Percentiles rank a stretch among this genome's conserved stretches.
Evolutionary conservation across 1,284 basidiomycete genomes (phyloP).

Genomic region (Chondrostereum purpureum): DNA sequence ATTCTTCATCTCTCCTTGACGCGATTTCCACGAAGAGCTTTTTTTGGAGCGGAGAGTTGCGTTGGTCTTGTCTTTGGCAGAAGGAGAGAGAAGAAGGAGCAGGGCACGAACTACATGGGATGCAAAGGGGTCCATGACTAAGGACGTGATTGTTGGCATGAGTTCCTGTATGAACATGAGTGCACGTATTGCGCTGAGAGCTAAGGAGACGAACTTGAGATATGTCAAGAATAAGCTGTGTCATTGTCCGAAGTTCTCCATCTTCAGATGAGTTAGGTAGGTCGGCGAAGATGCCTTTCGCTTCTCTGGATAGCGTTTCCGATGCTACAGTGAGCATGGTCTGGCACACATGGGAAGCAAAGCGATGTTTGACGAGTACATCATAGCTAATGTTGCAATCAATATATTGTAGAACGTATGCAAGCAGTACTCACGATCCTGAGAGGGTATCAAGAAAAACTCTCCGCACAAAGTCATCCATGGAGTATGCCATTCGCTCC

Average conservation of each 20-base stretch:
- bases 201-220: constrained; percentile 45
- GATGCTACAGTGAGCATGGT: constrained; percentile 71
- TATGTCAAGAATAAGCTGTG: constrained; percentile 57
- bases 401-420: background rate
- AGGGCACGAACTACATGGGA: constrained; percentile 83
- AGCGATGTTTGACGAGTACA: constrained; percentile 69
- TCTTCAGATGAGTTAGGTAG: constrained; percentile 41
- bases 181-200: background rate
- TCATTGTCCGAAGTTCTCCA: constrained; percentile 70
- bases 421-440: constrained; percentile 64
- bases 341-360: constrained; percentile 90
- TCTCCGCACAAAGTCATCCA: constrained; percentile 89
- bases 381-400: constrained; percentile 45
- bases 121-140: constrained; percentile 79
- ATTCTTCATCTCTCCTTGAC: constrained; percentile 69
- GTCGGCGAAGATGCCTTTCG: constrained; percentile 53
- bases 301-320: constrained; percentile 81
- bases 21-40: constrained; percentile 69
- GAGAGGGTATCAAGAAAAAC: constrained; percentile 81
- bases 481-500: constrained; percentile 83
- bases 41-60: constrained; percentile 64
- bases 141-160: constrained; percentile 49
- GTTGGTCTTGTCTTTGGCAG: constrained; percentile 28
- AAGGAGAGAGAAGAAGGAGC: constrained; percentile 65
- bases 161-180: constrained; percentile 50